Conservation (phyloP, 208 protist species). For the Leishmania gerbilli region DNA sequence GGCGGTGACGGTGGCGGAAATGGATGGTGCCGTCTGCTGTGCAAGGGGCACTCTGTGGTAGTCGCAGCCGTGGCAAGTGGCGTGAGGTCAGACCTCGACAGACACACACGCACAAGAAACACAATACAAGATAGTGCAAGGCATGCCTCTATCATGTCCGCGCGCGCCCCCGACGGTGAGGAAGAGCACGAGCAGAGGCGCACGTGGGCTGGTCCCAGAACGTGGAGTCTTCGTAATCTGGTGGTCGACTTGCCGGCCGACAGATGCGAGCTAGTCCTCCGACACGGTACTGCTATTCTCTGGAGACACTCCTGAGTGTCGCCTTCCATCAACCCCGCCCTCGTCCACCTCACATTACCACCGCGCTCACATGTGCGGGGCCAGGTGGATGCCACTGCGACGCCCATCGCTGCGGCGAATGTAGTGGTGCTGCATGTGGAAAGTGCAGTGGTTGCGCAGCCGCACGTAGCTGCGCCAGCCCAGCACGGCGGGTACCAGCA, state of each 20-base stretch:
- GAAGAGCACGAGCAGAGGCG: background rate
- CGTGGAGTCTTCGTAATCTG: background rate
- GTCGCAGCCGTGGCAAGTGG: background rate
- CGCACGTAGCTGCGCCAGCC: constrained; percentile 55
- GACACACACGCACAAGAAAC: background rate
- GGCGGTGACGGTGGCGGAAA: background rate
- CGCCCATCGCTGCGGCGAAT: background rate
- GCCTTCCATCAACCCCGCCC: background rate
- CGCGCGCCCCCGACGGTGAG: background rate
- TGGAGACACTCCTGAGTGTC: background rate
- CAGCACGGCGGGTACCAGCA: constrained; percentile 57
- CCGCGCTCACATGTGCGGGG: background rate
- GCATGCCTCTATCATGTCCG: too few species aligned
- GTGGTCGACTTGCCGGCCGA: background rate
- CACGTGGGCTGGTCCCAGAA: background rate
- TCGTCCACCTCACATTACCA: background rate
- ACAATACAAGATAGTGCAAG: too few species aligned
- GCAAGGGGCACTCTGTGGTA: background rate
- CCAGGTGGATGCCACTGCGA: constrained; percentile 9
- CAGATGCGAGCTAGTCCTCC: background rate
- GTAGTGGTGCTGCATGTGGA: constrained; percentile 30
- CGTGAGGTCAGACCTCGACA: background rate
- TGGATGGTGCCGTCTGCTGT: background rate
- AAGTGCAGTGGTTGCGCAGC: constrained; percentile 33
- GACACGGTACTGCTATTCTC: background rate